Evolutionary conservation across 108 stramenopile species (phyloP), one percentile per base, ranked within the genome.

Genomic region (Chaetoceros tenuissimus): DNA sequence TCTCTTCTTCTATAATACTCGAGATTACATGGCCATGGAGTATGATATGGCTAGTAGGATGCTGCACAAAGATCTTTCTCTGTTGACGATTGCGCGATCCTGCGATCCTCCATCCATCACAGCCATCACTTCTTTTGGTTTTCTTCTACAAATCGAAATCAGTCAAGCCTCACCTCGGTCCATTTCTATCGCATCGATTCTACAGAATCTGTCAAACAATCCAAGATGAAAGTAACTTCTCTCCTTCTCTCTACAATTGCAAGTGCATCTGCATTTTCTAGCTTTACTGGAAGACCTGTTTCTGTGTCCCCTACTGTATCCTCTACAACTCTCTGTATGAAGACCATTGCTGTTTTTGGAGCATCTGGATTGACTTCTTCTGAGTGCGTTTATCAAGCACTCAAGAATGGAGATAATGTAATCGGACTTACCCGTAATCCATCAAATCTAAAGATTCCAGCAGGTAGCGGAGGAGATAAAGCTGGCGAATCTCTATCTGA

Each of bases 361-460:
- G 93, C 89, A 16, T 94, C 93, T 20, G 93, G 93, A 31, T 72
- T 91, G 45, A 94, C 93, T 19, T 80, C 85, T 13, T 51, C 69
- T 13, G 93, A 94, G 68, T 87, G 87, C 57, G 74, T 91, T 49
- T 94, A 81, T 66, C 93, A 91, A 59, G 89, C 89, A n/a, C 63
- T 94, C 5, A 64, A 80, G 50, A 74, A 91, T 46, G 93, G 93
- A 24, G 82, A 94, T 59, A 75, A 74, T 22, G 88, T 94, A 20
- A 71, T 94, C 26, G 93, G 93, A 47, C 64, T 94, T 47, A 91
- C 93, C 8, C 63, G 87, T 8, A 89, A 87, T 53, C 85, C 93
- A 0, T 71, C 82, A 18, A 94, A 94, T 44, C 65, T 89, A 5
- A 64, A 66, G 27, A 74, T 89, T 13, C 93, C 93, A 24, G 67